A percentile compares a stretch with the other conserved stretches of the same genome.
These are phyloP conservation scores for Globisporangium polare DNA, from an alignment of 352 stramenopile species.

Conservation along the genomic window DNA sequence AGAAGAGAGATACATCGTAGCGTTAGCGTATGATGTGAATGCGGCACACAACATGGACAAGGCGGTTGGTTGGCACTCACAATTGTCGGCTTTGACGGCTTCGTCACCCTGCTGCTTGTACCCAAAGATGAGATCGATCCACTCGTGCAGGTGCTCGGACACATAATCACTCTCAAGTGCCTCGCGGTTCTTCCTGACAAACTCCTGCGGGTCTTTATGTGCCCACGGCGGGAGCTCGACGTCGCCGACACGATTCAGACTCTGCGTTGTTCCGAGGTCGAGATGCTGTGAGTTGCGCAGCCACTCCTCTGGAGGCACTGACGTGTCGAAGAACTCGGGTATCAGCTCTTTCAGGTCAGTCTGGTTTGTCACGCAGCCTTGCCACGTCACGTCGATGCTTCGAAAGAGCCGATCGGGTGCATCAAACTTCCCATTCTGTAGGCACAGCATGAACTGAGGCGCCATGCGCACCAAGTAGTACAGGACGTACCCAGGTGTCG, in stretches of 20 bases:
- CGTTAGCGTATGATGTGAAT: no score
- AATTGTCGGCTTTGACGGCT: constrained; percentile 67
- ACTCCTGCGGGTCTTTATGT: constrained; percentile 93
- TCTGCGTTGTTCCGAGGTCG: constrained; percentile 91
- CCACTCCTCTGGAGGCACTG: constrained; percentile 92
- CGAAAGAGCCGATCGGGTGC: constrained; percentile 96
- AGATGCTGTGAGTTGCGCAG: constrained; percentile 95
- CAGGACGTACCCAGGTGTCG: constrained; percentile 94
- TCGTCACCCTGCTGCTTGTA: constrained; percentile 95
- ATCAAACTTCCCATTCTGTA: constrained; percentile 99
- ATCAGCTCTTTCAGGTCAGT: constrained; percentile 99
- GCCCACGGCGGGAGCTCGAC: constrained; percentile 95
- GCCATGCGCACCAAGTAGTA: constrained; percentile 97
- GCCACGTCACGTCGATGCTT: constrained; percentile 90
- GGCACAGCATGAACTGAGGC: constrained; percentile 93
- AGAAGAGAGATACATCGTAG: background rate
- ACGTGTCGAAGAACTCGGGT: constrained; percentile 94
- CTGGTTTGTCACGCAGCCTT: constrained; percentile 77
- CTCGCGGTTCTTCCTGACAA: constrained; percentile 94
- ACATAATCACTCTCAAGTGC: constrained; percentile 98
- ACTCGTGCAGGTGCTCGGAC: constrained; percentile 96
- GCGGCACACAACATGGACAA: constrained; percentile 8
- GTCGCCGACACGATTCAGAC: constrained; percentile 38
- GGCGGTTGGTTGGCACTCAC: constrained; percentile 26
- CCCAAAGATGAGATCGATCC: constrained; percentile 99